A percentile compares a stretch with the other conserved stretches of the same genome.
phyloP scores from a whole-genome alignment of 169 alveolate species.

The Plasmodium malariae region DNA sequence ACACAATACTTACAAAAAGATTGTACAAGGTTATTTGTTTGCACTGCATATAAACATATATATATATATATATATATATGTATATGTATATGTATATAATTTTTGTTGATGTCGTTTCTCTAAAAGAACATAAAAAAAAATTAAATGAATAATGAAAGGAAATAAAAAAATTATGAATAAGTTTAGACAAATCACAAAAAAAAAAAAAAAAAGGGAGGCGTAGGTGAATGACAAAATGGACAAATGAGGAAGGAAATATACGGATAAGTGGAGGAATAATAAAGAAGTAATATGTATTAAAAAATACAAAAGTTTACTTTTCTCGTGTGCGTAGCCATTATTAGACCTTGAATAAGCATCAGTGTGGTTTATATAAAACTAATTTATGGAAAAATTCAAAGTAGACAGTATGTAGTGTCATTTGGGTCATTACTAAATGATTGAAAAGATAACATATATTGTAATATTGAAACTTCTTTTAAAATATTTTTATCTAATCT shows the following conservation, averaged over 20 bases:
- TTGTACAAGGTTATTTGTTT: too few relatives aligned
- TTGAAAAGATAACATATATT: constrained; percentile 57
- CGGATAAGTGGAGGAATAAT: neutral
- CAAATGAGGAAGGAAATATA: neutral
- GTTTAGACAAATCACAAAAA: constrained; percentile 25
- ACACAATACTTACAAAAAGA: too few relatives aligned
- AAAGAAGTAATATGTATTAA: neutral
- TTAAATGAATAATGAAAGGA: too few relatives aligned
- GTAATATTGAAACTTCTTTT: constrained; percentile 48
- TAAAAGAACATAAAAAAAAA: constrained; percentile 4
- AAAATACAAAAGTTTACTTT: too few relatives aligned
- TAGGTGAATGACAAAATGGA: neutral
- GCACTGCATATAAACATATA: too few relatives aligned
- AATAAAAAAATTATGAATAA: too few relatives aligned
- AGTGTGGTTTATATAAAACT: too few relatives aligned
- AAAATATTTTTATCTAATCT: constrained; percentile 70
- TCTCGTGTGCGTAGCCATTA: too few relatives aligned
- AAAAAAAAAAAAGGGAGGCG: constrained; percentile 16
- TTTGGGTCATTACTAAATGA: neutral
- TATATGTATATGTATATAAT: too few relatives aligned
- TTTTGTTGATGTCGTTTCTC: too few relatives aligned
- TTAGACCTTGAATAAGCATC: too few relatives aligned
- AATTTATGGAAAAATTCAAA: neutral
- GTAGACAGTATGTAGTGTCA: neutral
- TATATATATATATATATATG: too few relatives aligned